Evolutionary conservation across 2,329 filamentous ascomycete species (phyloP).

Genomic region (Emergomyces africanus): DNA sequence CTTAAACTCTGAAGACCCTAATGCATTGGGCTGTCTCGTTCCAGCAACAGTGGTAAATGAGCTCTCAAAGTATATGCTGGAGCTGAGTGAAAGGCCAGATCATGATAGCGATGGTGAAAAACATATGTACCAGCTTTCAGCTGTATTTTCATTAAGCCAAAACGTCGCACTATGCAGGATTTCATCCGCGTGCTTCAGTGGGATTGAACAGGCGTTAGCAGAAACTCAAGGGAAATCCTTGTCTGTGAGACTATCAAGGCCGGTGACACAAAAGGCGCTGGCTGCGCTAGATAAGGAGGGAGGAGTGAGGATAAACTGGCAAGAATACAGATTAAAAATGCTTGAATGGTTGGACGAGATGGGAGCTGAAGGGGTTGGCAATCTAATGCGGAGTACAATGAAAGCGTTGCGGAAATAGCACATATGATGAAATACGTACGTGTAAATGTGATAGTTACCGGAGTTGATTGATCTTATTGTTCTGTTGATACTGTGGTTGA

Average conservation of each 20-base stretch:
- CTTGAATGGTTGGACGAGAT: constrained; percentile 52
- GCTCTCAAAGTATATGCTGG: constrained; percentile 30
- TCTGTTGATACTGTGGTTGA: constrained; percentile 10
- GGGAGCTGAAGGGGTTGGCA: constrained; percentile 53
- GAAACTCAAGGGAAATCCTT: constrained; percentile 13
- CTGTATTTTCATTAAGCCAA: constrained; percentile 37
- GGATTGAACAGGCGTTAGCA: constrained; percentile 34
- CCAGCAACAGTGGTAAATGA: constrained; percentile 32
- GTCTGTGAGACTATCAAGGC: constrained; percentile 29
- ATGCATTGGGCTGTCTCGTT: constrained; percentile 43
- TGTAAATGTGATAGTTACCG: constrained; percentile 6
- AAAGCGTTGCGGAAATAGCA: constrained; percentile 50
- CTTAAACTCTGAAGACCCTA: constrained; percentile 52
- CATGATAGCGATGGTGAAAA: constrained; percentile 6
- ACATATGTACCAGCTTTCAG: constrained; percentile 24
- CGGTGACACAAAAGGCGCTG: constrained; percentile 57
- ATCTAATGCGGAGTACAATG: constrained; percentile 71
- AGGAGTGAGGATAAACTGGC: constrained; percentile 56
- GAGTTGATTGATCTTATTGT: not conserved
- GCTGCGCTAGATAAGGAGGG: constrained; percentile 49
- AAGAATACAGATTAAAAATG: constrained; percentile 62
- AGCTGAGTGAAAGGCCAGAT: constrained; percentile 23
- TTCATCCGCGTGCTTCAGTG: constrained; percentile 35
- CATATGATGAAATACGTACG: constrained; percentile 8
- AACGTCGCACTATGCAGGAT: constrained; percentile 34